These are phyloP conservation scores for Talaromyces sp. DNA, from an alignment of 2,329 filamentous ascomycete genomes.

Conservation along the genomic window DNA sequence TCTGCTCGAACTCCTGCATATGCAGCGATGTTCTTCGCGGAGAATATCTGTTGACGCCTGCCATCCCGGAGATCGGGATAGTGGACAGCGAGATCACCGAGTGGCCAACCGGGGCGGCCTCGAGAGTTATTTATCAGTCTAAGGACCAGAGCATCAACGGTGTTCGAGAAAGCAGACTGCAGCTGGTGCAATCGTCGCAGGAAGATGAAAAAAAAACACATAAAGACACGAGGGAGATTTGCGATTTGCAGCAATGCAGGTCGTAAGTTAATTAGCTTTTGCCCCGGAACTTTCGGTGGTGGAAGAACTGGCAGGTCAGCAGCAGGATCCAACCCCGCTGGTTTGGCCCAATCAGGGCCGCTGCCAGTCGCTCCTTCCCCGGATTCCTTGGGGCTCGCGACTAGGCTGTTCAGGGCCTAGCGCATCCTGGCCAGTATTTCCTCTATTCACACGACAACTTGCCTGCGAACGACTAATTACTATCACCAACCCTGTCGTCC, in stretches of 20 bases:
- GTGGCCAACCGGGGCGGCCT: slow-evolving; percentile 15
- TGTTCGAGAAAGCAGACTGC: not conserved
- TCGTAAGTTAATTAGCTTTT: not conserved
- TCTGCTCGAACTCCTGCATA: slow-evolving; percentile 19
- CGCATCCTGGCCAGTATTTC: not conserved
- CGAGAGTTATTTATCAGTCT: not conserved
- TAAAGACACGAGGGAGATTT: not conserved
- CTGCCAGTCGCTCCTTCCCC: slow-evolving; percentile 1
- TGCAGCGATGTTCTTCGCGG: slow-evolving; percentile 18
- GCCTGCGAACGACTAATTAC: not conserved
- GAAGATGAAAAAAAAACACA: not conserved
- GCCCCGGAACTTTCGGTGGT: not conserved
- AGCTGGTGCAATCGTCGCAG: not conserved
- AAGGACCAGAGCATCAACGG: not conserved
- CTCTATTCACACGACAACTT: not conserved
- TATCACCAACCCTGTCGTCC: not conserved
- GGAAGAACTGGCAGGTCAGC: not conserved
- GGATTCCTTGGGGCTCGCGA: not conserved
- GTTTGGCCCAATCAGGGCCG: not conserved
- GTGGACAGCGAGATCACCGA: not conserved
- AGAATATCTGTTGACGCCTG: slow-evolving; percentile 17
- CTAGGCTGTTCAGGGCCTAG: slow-evolving; percentile 2
- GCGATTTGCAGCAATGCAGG: not conserved
- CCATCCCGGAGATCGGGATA: slow-evolving; percentile 15
- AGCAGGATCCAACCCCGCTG: not conserved